Evolutionary conservation across 1,284 basidiomycete genomes (phyloP), one percentile per base, ranked within the genome.

Genomic region (Erythrobasidium hasegawianum): DNA sequence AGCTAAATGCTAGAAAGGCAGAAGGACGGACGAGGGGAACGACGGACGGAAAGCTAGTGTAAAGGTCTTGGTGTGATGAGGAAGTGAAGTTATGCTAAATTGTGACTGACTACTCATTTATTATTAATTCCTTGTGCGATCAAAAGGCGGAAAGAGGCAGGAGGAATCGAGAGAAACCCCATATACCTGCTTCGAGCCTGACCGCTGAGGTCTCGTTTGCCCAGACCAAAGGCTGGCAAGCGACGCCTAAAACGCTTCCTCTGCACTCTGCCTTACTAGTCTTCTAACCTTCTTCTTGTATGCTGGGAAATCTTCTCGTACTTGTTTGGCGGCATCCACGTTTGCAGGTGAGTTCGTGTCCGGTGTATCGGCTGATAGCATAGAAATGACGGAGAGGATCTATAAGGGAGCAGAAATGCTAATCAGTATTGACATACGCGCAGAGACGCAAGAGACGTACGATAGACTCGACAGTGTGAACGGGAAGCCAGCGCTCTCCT

Each of bases 271-370:
- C 68, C 91, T 83, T 40, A 85, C 92, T 68, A 97, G 80, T 69
- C 89, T 83, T 74, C 91, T 86, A 64, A 97, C 93, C 78, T 90
- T 91, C 86, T 93, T 96, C 84, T 85, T 89, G 80, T 96, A 97
- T 0, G 76, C 89, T 84, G 72, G 79, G 43, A 84, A 80, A 75
- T 92, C 85, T 53, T 84, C 87, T 72, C 91, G 83, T 22, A 93
- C 85, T 77, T 95, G 86, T 76, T 92, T 93, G 18, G 93, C 93
- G 0, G 96, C 95, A 75, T 98, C 94, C 24, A 98, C 89, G 75
- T 98, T 98, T 1, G 95, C 95, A 1, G 95, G 95, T 70, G 93
- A 97, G 78, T 95, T 93, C 68, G 87, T 83, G 79, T 95, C 94
- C 33, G 95, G 96, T 40, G 83, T 85, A 75, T 97, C 90, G 55